Percentiles rank a stretch among this genome's conserved stretches.
Evolutionary conservation across 169 alveolate genomes (phyloP).

Genomic region (Eimeria maxima): DNA sequence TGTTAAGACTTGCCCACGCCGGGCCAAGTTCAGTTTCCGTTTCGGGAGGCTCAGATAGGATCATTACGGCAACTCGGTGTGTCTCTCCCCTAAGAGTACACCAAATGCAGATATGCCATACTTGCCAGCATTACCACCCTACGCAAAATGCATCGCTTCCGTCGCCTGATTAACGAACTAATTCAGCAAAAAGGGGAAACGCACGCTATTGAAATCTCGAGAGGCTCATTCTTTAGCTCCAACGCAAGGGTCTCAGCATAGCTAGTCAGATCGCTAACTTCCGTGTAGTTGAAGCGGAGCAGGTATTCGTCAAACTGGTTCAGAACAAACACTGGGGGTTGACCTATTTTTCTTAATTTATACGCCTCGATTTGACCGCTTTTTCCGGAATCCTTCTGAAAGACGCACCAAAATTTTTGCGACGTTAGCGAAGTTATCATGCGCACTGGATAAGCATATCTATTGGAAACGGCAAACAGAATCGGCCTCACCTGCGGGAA

Average conservation of each 20-base stretch:
- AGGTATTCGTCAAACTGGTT: conserved; percentile 68
- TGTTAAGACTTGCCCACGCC: conserved; percentile 37
- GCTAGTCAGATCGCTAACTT: conserved; percentile 71
- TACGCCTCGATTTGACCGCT: not conserved
- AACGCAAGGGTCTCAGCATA: conserved; percentile 72
- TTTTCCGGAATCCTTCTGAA: not conserved
- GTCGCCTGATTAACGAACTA: not conserved
- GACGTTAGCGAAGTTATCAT: not conserved
- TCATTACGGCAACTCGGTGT: conserved; percentile 76
- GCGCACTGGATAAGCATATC: not conserved
- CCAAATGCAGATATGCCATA: not conserved
- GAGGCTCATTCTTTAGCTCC: conserved; percentile 65
- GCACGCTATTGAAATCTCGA: conserved; percentile 39
- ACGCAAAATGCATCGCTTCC: not conserved
- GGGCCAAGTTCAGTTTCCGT: conserved; percentile 52
- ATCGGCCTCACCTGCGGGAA: not conserved
- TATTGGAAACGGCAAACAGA: not conserved
- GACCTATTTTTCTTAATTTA: not conserved
- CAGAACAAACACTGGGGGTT: conserved; percentile 42
- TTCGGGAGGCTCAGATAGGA: conserved; percentile 77
- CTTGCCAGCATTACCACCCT: no score
- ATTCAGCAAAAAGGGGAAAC: not conserved
- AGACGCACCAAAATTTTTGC: not conserved
- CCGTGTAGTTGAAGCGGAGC: conserved; percentile 79
- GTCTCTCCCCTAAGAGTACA: conserved; percentile 34